Base-by-base conservation (phyloP, 306 rosid species). In the Sicyos baderoa region DNA sequence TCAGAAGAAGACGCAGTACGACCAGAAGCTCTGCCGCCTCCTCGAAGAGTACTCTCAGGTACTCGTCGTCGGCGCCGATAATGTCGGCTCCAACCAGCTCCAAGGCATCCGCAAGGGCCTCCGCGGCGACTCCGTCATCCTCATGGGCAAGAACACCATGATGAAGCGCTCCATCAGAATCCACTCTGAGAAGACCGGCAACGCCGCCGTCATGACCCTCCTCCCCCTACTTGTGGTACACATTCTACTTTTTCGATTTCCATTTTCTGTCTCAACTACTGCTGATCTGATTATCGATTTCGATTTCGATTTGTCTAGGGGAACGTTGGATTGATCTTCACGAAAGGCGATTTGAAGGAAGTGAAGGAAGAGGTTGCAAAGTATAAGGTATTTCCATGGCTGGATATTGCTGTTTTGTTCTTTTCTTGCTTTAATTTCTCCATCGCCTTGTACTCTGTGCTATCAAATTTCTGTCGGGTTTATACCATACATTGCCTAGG, bases 71-170 rank as follows among this genome's bases (percentile, higher is more conserved):
- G 90, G 86, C 9, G 92, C 97, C 7, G 97, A 92, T 56, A 89
- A 92, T 35, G 97, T 92, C 0, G 97, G 97, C 3, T 92, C 97
- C 15, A 86, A 70, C 22, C 96, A 92, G 75, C 96, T 92, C 4
- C 97, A 89, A 81, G 81, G 57, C 77, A 92, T 89, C 52, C 83
- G 97, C 4, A 61, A 59, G 35, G 97, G 97, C 40, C 84, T 92
- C 0, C 91, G 97, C 3, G 96, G 97, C 0, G 96, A 92, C 17
- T 92, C 96, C 0, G 47, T 88, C 0, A 89, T 92, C 1, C 91
- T 91, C 15, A 91, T 92, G 97, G 97, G 97, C 0, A 92, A 92
- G 84, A 92, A 92, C 76, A 92, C 97, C 18, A 89, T 89, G 97
- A 92, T 92, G 97, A 92, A 89, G 81, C 82, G 97, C 2, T 72